Evolutionary conservation across 495 filamentous ascomycete genomes (phyloP), one percentile per base, ranked within the genome.

Genomic region (Aeminium ludgeri): DNA sequence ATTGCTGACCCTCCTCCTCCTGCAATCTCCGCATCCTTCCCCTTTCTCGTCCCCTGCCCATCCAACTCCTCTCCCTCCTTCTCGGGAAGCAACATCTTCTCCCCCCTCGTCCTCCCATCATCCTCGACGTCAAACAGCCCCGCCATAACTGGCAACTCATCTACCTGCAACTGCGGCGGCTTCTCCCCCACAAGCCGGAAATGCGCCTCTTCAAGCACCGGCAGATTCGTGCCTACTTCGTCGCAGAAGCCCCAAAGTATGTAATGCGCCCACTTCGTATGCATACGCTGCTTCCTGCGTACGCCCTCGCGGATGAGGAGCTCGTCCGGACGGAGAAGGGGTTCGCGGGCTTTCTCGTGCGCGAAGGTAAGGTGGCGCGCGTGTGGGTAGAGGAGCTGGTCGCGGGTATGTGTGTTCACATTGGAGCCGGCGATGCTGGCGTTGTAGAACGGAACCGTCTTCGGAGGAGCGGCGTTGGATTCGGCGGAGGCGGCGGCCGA

Each of bases 211-310:
- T 25, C 23, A 8, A 25, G 23, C 6, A 41, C 11, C 10, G 43
- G 37, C 16, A 31, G 7, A 17, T 45, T 39, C 42, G 34, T 39
- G 15, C 41, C 46, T 17, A 39, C 10, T 30, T 36, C 40, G 50
- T 76, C 60, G 23, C 72, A 56, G 50, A 67, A 70, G 1, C 74
- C 74, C 48, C 61, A 74, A n/a, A 66, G 40, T 49, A 73, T 62
- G 59, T 74, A 69, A 38, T 60, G 43, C 30, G 56, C 33, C 34
- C 66, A 57, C 50, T 65, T 57, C 11, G 46, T 20, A 31, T 67
- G 50, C 25, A 76, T 36, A 20, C 60, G 34, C 35, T 78, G 38
- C n/a, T 58, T 36, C 20, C 77, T 52, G 30, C 60, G 55, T 0
- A 63, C 43, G 7, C 61, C 45, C 50, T 80, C 74, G 32, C 55